These are phyloP conservation scores for Ustilago tritici DNA, from an alignment of 1,284 basidiomycete genomes.

Conservation along the genomic window DNA sequence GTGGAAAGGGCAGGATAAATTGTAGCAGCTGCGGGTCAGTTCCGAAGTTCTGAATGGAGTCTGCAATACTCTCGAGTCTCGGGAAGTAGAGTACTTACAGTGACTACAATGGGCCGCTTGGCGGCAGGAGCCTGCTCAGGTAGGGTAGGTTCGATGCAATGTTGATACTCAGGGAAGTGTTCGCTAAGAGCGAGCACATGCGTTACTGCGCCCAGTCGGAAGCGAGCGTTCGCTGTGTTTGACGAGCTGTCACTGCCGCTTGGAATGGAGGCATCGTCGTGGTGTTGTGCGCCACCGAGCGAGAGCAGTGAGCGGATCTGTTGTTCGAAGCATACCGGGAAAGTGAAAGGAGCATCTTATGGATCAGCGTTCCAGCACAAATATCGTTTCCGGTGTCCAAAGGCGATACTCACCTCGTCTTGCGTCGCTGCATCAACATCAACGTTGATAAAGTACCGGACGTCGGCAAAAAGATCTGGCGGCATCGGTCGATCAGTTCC, in stretches of 20 bases:
- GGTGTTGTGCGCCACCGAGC: constrained; percentile 12
- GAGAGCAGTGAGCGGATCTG: constrained; percentile 24
- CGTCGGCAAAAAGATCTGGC: constrained; percentile 30
- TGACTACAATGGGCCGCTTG: constrained; percentile 32
- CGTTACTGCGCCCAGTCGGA: constrained; percentile 63
- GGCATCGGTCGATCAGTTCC: constrained; percentile 8
- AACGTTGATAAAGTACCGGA: constrained; percentile 48
- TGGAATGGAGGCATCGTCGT: constrained; percentile 6
- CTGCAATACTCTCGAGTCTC: neutral
- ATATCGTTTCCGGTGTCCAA: neutral
- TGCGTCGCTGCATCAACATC: constrained; percentile 33
- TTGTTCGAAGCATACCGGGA: neutral
- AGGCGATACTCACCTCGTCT: constrained; percentile 22
- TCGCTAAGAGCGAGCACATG: constrained; percentile 73
- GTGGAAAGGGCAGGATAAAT: neutral
- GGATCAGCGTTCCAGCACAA: neutral
- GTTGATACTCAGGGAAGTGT: constrained; percentile 73
- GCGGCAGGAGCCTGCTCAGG: constrained; percentile 13
- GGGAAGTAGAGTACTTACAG: constrained; percentile 22
- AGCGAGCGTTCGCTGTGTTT: constrained; percentile 28
- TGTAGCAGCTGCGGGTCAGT: constrained; percentile 17
- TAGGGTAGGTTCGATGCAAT: constrained; percentile 42
- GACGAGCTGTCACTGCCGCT: constrained; percentile 9
- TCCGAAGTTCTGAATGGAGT: neutral
- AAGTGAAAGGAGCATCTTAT: neutral